Conservation (phyloP, 2,329 filamentous ascomycete species). For the Cercospora janseana region DNA sequence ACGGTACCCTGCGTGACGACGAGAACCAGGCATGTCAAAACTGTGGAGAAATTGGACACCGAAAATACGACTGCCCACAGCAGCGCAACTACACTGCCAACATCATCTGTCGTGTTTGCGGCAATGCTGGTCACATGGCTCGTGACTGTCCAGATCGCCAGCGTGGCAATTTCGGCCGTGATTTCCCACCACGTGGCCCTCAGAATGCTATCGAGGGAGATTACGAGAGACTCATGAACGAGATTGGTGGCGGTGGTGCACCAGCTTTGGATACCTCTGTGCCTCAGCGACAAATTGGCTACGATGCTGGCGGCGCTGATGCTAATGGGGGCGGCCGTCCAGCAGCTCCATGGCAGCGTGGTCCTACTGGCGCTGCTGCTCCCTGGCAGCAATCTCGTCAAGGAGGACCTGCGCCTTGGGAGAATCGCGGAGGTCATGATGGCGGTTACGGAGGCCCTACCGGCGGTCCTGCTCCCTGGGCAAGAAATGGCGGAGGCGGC, state of each 20-base stretch:
- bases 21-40: conserved; percentile 99
- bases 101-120: conserved; percentile 97
- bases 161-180: conserved; percentile 88
- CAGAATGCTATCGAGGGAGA: conserved; percentile 81
- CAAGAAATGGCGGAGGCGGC: conserved; percentile 16
- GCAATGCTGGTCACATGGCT: conserved; percentile 97
- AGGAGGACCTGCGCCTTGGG: conserved; percentile 40
- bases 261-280: conserved; percentile 48
- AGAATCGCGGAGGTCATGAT: conserved; percentile 27
- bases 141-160: conserved; percentile 95
- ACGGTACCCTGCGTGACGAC: conserved; percentile 97
- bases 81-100: conserved; percentile 98
- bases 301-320: conserved; percentile 65
- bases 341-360: conserved; percentile 34
- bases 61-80: conserved; percentile 98
- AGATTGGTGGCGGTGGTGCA: conserved; percentile 66
- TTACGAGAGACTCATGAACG: conserved; percentile 98
- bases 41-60: conserved; percentile 95
- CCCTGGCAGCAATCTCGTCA: conserved; percentile 38
- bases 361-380: conserved; percentile 34
- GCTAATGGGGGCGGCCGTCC: conserved; percentile 58
- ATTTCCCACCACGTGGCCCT: conserved; percentile 55
- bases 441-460: conserved; percentile 27
- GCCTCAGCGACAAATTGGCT: conserved; percentile 79
- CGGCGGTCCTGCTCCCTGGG: conserved; percentile 27